These are phyloP conservation scores for Melaleuca quinquenervia DNA, from an alignment of 345 rosid genomes.

Conservation along the genomic window DNA sequence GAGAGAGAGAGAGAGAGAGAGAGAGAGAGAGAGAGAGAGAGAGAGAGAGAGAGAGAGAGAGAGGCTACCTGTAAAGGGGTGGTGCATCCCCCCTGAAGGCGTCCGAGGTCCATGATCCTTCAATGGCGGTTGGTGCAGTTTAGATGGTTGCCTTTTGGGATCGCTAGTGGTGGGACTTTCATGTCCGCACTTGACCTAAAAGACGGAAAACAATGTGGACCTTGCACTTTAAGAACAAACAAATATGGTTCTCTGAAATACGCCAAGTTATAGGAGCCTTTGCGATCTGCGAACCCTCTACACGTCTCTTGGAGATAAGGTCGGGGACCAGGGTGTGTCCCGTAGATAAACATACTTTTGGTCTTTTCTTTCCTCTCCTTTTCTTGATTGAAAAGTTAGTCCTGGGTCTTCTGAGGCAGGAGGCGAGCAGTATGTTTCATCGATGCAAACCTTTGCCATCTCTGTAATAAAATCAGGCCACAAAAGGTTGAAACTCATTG, in stretches of 20 bases:
- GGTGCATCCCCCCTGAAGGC: not conserved
- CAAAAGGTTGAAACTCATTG: not conserved
- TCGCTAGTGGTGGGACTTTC: not conserved
- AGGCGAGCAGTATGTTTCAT: not conserved
- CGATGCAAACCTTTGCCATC: not conserved
- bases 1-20: too few species aligned
- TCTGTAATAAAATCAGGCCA: too few species aligned
- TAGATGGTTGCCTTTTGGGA: not conserved
- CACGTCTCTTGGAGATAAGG: not conserved
- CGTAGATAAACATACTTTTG: not conserved
- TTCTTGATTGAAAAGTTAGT: not conserved
- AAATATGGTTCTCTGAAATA: not conserved
- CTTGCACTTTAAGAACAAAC: not conserved
- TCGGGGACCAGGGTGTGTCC: not conserved
- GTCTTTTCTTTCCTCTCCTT: not conserved
- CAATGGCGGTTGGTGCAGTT: not conserved
- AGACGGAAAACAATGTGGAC: not conserved
- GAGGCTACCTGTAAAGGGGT: not conserved
- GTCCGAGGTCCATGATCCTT: not conserved
- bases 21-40: not conserved
- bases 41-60: not conserved
- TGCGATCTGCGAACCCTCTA: not conserved
- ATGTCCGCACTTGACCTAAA: not conserved
- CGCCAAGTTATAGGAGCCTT: not conserved
- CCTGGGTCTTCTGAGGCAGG: not conserved